These are phyloP conservation scores for Populus tomentosa DNA, from an alignment of 441 rosid genomes.

Conservation along the genomic window DNA sequence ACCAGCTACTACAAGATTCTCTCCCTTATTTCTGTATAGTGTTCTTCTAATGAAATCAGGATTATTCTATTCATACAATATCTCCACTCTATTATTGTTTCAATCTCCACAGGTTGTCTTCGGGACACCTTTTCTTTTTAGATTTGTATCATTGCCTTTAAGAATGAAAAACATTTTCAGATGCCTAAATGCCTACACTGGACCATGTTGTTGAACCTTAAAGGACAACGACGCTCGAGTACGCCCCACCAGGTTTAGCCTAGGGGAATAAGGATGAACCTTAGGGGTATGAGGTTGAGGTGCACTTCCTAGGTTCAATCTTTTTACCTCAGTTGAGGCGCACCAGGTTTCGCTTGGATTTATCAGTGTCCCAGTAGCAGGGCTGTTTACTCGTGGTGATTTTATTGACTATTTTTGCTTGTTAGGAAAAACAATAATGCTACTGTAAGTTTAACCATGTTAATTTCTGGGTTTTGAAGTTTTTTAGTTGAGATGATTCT, in stretches of 20 bases:
- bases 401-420: background rate
- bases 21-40: conserved; percentile 31
- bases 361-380: background rate
- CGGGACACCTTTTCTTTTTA: background rate
- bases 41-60: conserved; percentile 18
- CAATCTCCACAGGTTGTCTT: background rate
- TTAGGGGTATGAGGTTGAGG: background rate
- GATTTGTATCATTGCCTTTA: background rate
- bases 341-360: background rate
- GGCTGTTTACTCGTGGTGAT: background rate
- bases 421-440: background rate
- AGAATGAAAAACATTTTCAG: background rate
- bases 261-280: background rate
- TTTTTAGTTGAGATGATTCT: too few species aligned
- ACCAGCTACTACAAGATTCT: conserved; percentile 23
- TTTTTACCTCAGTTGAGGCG: background rate
- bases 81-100: background rate
- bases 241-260: background rate
- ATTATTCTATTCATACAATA: conserved; percentile 1
- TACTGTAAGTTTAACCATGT: background rate
- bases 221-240: background rate
- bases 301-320: background rate
- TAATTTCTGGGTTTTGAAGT: background rate
- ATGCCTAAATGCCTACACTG: background rate
- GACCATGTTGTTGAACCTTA: background rate